Evolutionary conservation across 225 moss, liverwort and hornwort species (phyloP), one percentile per base, ranked within the genome.

Genomic region (Bryum argenteum): DNA sequence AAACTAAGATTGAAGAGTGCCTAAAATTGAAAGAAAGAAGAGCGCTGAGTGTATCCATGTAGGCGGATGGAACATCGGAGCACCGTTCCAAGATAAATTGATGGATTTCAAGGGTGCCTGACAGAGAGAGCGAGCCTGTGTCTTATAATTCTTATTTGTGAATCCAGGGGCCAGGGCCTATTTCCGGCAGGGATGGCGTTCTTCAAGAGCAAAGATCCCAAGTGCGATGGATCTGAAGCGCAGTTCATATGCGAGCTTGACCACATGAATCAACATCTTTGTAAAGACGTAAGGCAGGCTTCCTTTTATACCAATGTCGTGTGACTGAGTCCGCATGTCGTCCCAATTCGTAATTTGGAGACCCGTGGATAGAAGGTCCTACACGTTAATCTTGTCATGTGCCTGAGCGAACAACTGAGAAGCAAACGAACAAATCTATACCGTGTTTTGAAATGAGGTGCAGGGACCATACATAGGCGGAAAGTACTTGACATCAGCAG

Each of bases 401-500:
- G 5, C 10, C 41, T 63, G 44, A 38, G 13, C 39, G 22, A 66
- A 7, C 52, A 52, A 24, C 17, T 16, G 33, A 33, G 33, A 33
- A 33, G 33, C 33, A 33, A 48, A 48, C 5, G 13, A 7, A 48
- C 7, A 33, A 16, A 44, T 10, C 8, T 43, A 47, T 37, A 17
- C 12, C 17, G 37, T 43, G 16, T 28, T 3, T 0, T 41, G 5
- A 48, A 18, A 24, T 64, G 17, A 53, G 24, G 38, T 52, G 76
- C 65, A 83, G 86, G 86, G 86, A 7, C 86, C 82, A 11, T 83
- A 80, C 63, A 75, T 86, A 50, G 82, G 24, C 3, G 82, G 86
- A 8, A 66, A 77, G 65, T 80, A 78, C 75, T 59, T 78, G 57
- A 78, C 86, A 8, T 77, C 86, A 26, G 78, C 77, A 59, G 82